A percentile compares a stretch with the other conserved stretches of the same genome.
These are phyloP conservation scores for Mycena latifolia DNA, from an alignment of 768 basidiomycete genomes.

Conservation along the genomic window DNA sequence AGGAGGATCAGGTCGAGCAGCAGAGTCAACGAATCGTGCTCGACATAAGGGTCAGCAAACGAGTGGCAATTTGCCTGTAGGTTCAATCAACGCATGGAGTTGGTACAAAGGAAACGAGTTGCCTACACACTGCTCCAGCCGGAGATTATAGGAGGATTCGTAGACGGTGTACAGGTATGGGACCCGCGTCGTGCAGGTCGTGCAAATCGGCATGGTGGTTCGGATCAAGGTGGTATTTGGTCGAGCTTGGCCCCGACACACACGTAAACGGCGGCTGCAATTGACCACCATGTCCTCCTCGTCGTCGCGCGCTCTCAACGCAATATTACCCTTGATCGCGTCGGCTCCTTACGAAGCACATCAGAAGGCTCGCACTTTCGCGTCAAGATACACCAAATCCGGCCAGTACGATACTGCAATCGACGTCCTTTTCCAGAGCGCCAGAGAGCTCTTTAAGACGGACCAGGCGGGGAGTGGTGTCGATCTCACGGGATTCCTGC, in stretches of 20 bases:
- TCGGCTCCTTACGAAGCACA: slow-evolving; percentile 93
- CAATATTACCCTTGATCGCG: slow-evolving; percentile 80
- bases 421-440: slow-evolving; percentile 92
- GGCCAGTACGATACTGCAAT: slow-evolving; percentile 88
- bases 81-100: too few relatives aligned
- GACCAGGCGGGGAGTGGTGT: slow-evolving; percentile 92
- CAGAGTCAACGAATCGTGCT: slow-evolving; percentile 81
- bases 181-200: slow-evolving; percentile 74
- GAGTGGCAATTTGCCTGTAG: slow-evolving; percentile 26
- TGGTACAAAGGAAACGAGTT: background rate
- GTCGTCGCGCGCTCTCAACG: slow-evolving; percentile 77
- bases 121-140: slow-evolving; percentile 88
- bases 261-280: background rate
- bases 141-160: slow-evolving; percentile 79
- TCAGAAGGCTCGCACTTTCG: slow-evolving; percentile 96
- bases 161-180: slow-evolving; percentile 86
- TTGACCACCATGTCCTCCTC: slow-evolving; percentile 12
- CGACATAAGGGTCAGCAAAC: slow-evolving; percentile 91
- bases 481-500: slow-evolving; percentile 83
- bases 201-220: slow-evolving; percentile 81
- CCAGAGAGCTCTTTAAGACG: slow-evolving; percentile 88
- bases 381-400: slow-evolving; percentile 87
- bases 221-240: background rate
- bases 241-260: background rate
- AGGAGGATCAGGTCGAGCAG: slow-evolving; percentile 86